Base-by-base conservation (phyloP, 2,329 filamentous ascomycete species). In the Venturia oleaginea region DNA sequence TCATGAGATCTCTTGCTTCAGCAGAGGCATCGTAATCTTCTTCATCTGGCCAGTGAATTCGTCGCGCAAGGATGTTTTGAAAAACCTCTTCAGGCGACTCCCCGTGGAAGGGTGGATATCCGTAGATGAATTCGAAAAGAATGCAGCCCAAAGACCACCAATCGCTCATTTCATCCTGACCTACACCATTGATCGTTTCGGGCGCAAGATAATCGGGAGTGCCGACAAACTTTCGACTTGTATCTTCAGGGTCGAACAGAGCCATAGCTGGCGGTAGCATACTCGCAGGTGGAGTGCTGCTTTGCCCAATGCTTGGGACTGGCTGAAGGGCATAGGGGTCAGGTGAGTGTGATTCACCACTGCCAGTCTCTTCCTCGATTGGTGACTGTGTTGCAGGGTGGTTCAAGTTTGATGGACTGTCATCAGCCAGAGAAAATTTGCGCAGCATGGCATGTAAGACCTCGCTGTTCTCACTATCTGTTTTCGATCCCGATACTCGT, bases 131-230 rank as follows among this genome's bases (percentile, higher is more conserved):
- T 72, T 99, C 94, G 71, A 97, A 99, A 76, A 97, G 80, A 70
- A 99, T 97, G 74, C 95, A 99, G 0, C 94, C 94, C n/a, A 99
- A 83, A 27, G 94, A 97, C 94, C 94, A 99, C 94, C 94, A 99
- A 85, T 99, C 94, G 73, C 94, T 97, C 69, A 93, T 94, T 75
- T 97, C 93, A 72, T 99, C 94, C 75, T 99, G 94, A 1, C 93
- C 92, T 68, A 92, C 87, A 61, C 95, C 94, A 68, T 91, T 92
- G 72, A 99, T 96, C 0, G 95, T 99, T 74, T 99, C 95, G 0
- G 94, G 94, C 0, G 94, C 94, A 17, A 99, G 83, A 73, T 99
- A 99, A 75, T 99, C 94, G 0, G 94, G 94, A 0, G 94, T 99
- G 38, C 94, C 94, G 10, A 99, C 94, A 70, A 99, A 99, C 46